Conservation (phyloP, 2,329 filamentous ascomycete genomes). For the Colletotrichum trifolii region DNA sequence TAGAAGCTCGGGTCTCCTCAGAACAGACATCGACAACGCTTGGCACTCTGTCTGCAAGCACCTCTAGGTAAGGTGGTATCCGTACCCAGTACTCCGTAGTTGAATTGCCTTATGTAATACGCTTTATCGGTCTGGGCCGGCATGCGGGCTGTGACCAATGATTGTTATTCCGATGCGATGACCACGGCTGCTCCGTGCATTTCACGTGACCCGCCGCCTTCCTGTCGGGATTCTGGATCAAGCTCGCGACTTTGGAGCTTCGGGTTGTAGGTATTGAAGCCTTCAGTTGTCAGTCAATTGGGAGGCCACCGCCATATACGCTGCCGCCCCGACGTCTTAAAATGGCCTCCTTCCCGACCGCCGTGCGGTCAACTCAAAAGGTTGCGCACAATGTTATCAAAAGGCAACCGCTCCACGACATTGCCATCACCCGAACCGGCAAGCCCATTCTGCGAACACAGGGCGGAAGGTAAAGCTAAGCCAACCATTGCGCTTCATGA, state of each 20-base stretch:
- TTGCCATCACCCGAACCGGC: conserved; percentile 93
- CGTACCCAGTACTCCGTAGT: background rate
- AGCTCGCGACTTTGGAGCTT: conserved; percentile 33
- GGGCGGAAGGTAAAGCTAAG: conserved; percentile 81
- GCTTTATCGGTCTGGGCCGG: background rate
- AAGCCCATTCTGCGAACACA: conserved; percentile 91
- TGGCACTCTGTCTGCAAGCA: too few relatives aligned
- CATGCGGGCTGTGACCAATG: conserved; percentile 22
- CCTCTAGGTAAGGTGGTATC: background rate
- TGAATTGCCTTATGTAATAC: background rate
- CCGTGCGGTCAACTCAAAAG: conserved; percentile 64
- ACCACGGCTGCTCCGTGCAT: conserved; percentile 23
- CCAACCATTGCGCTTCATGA: conserved; percentile 8
- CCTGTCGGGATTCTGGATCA: conserved; percentile 23
- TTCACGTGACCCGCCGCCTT: conserved; percentile 28
- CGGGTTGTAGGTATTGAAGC: conserved; percentile 6
- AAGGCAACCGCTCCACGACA: conserved; percentile 76
- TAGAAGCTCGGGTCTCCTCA: too few relatives aligned
- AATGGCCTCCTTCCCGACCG: conserved; percentile 68
- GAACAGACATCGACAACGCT: too few relatives aligned
- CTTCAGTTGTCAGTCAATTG: conserved; percentile 39
- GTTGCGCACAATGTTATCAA: conserved; percentile 59
- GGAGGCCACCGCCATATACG: conserved; percentile 29
- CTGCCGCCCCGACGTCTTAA: conserved; percentile 20
- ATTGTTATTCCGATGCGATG: conserved; percentile 31